These are phyloP conservation scores for Akanthomyces uredinophilus DNA, from an alignment of 2,329 filamentous ascomycete genomes.

Conservation along the genomic window DNA sequence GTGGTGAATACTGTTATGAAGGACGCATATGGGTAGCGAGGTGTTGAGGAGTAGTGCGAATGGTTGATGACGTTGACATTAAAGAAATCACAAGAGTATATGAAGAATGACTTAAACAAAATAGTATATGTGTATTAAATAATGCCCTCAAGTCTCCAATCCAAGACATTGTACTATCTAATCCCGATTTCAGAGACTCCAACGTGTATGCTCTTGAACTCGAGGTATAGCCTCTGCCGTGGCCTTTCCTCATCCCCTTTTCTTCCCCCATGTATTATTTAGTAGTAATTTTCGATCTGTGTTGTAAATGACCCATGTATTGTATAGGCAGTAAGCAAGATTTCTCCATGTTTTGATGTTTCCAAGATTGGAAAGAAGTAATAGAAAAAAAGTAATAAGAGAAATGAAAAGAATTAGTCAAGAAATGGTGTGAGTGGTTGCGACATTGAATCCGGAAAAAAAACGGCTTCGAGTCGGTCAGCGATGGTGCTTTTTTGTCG, in stretches of 20 bases:
- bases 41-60: conserved; percentile 2
- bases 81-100: not conserved
- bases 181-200: no score
- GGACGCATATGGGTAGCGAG: not conserved
- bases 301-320: not conserved
- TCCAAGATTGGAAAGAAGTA: not conserved
- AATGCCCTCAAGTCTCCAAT: not conserved
- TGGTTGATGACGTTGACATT: not conserved
- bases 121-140: not conserved
- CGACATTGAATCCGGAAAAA: no score
- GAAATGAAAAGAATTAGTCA: not conserved
- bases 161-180: no score
- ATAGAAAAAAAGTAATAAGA: not conserved
- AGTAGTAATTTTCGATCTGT: no score
- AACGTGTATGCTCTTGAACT: not conserved
- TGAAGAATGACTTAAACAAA: not conserved
- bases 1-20: not conserved
- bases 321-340: not conserved
- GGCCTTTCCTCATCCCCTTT: no score
- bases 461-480: not conserved
- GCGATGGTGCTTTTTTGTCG: not conserved
- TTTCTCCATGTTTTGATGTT: not conserved
- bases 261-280: no score
- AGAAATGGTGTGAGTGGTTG: not conserved
- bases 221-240: not conserved